phyloP scores from a whole-genome alignment of 1,284 basidiomycete genomes.

The Ceratobasidium sp. region DNA sequence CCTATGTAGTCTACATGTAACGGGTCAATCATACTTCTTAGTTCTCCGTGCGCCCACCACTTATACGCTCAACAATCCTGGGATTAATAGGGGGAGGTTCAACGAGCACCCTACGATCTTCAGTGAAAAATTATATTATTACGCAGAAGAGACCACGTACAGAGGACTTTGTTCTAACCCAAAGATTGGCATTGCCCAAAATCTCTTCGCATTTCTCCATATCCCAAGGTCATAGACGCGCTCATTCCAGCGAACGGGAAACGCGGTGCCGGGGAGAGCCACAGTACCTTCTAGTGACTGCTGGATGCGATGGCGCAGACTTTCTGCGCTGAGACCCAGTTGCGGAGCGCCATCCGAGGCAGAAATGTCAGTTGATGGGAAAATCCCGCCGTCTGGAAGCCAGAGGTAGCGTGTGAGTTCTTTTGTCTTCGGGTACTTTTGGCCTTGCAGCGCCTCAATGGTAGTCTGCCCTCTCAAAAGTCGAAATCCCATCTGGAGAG shows the following conservation, averaged over 20 bases:
- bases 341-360: background rate
- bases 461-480: conserved; percentile 54
- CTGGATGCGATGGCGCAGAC: conserved; percentile 23
- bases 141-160: background rate
- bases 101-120: background rate
- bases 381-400: background rate
- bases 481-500: conserved; percentile 12
- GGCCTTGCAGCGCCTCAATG: conserved; percentile 50
- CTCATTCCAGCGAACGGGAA: conserved; percentile 50
- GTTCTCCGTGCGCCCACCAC: background rate
- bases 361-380: background rate
- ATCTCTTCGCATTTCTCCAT: conserved; percentile 51
- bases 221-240: conserved; percentile 58
- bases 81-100: conserved; percentile 9
- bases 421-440: background rate
- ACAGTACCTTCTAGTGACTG: conserved; percentile 28
- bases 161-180: background rate
- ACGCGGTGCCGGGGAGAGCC: conserved; percentile 28
- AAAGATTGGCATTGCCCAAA: conserved; percentile 50
- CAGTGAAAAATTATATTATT: background rate
- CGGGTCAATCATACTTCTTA: background rate
- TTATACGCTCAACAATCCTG: conserved; percentile 9
- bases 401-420: conserved; percentile 11
- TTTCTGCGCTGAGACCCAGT: background rate
- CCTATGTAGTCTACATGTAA: background rate